phyloP scores from a whole-genome alignment of 257 asterid genomes.

The Solanum bukasovii region DNA sequence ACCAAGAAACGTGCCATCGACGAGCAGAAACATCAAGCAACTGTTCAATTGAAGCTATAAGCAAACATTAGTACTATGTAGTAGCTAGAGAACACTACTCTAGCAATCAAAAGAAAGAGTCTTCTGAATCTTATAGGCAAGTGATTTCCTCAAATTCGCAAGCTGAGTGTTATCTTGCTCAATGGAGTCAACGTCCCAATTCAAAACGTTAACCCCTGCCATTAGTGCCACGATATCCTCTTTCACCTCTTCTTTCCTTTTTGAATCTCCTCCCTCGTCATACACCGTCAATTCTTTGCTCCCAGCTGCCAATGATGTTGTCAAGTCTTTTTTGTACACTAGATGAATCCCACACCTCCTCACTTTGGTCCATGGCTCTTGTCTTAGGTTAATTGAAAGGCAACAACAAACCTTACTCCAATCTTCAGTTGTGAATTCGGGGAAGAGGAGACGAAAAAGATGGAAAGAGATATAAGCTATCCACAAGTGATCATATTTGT shows the following conservation, averaged over 20 bases:
- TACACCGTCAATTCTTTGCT: background rate
- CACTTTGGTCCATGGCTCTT: conserved; percentile 1
- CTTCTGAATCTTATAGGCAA: conserved; percentile 4
- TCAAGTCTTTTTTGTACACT: background rate
- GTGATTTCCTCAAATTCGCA: background rate
- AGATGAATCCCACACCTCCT: conserved; percentile 2
- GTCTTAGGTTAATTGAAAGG: background rate
- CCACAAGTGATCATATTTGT: background rate
- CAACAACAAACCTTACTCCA: conserved; percentile 2
- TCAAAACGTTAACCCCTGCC: background rate
- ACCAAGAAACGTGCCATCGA: background rate
- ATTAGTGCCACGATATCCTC: background rate
- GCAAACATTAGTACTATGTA: background rate
- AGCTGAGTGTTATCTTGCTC: conserved; percentile 5
- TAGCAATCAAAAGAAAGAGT: conserved; percentile 7
- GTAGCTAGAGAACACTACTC: background rate
- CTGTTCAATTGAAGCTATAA: background rate
- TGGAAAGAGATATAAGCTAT: background rate
- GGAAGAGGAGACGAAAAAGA: conserved; percentile 1
- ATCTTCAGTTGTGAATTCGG: background rate
- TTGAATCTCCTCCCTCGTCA: background rate
- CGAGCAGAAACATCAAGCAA: background rate
- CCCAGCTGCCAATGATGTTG: background rate
- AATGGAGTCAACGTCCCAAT: conserved; percentile 1
- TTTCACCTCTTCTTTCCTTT: background rate